Evolutionary conservation across 768 basidiomycete genomes (phyloP), one percentile per base, ranked within the genome.

Genomic region (Lentinula edodes): DNA sequence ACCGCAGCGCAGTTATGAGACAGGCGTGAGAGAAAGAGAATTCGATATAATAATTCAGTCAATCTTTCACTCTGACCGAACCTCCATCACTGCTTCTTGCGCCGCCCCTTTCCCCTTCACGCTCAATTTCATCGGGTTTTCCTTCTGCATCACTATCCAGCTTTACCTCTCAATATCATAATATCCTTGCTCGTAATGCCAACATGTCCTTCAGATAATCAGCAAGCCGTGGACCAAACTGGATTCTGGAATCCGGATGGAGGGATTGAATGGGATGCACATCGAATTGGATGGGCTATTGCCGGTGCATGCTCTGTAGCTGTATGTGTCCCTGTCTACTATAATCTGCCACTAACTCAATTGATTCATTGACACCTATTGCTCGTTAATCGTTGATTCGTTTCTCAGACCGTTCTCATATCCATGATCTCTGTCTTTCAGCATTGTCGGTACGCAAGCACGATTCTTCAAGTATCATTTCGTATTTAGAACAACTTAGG

Each of bases 221-320:
- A 76, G 0, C 67, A 70, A 51, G 68, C 62, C 0, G 61, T 80
- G 6, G 85, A 89, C 67, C 88, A 89, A 68, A 73, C 75, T 39
- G 74, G 70, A 1, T 89, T 89, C 67, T 89, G 87, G 86, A 66
- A 72, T 9, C 35, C 75, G 23, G 65, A 82, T 65, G 38, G 38
- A 39, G 38, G 38, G 38, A 39, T 39, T 39, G 38, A 39, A 20
- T 84, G 81, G 83, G 80, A 83, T 63, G 69, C 71, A 7, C 87
- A 87, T 70, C 72, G 78, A 60, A 81, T 85, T 63, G 87, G 86
- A 32, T 88, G 87, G 87, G 76, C 82, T 12, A 74, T 88, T 43
- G 79, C 86, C 8, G 87, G 86, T 28, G 77, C 70, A 1, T 84
- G 83, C 64, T 70, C 86, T 0, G 69, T 70, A 45, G 56, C 80